These are phyloP conservation scores for Lecanicillium sp. DNA, from an alignment of 2,329 filamentous ascomycete genomes.

Conservation along the genomic window DNA sequence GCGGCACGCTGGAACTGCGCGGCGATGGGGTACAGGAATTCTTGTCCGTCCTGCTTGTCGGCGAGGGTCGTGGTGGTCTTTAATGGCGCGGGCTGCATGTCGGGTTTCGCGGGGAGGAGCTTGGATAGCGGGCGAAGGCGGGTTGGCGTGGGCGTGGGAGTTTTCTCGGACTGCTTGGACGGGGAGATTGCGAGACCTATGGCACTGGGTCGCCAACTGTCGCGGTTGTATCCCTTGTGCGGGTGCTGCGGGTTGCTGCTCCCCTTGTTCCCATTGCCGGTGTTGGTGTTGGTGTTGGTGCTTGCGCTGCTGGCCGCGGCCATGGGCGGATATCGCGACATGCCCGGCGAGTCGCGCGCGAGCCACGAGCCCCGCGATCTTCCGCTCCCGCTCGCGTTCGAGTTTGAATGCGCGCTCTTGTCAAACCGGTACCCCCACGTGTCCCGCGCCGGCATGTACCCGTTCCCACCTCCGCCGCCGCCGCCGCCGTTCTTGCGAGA, in stretches of 20 bases:
- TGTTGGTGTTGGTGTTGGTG: neutral
- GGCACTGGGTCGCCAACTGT: conserved; percentile 29
- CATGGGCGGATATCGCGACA: conserved; percentile 8
- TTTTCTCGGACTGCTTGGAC: conserved; percentile 21
- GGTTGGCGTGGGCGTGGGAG: conserved; percentile 20
- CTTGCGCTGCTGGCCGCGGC: neutral
- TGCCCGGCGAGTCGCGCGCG: conserved; percentile 16
- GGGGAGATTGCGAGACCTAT: conserved; percentile 42
- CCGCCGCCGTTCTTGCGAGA: conserved; percentile 25
- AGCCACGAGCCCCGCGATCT: conserved; percentile 28
- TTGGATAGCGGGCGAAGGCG: conserved; percentile 32
- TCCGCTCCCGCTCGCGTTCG: conserved; percentile 17
- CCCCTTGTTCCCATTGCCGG: neutral
- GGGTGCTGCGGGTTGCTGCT: conserved; percentile 17
- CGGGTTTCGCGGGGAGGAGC: conserved; percentile 41
- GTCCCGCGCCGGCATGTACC: conserved; percentile 22
- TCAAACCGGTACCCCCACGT: conserved; percentile 30
- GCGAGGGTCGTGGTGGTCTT: conserved; percentile 1
- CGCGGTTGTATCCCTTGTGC: conserved; percentile 22
- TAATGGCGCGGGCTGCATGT: conserved; percentile 27
- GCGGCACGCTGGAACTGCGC: conserved; percentile 16
- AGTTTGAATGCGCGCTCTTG: conserved; percentile 15
- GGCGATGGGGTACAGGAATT: conserved; percentile 3
- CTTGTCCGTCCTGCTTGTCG: neutral
- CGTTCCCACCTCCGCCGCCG: neutral